A percentile compares a stretch with the other conserved stretches of the same genome.
These are phyloP conservation scores for Hypoxylon cercidicola DNA, from an alignment of 495 filamentous ascomycete genomes.

Conservation along the genomic window DNA sequence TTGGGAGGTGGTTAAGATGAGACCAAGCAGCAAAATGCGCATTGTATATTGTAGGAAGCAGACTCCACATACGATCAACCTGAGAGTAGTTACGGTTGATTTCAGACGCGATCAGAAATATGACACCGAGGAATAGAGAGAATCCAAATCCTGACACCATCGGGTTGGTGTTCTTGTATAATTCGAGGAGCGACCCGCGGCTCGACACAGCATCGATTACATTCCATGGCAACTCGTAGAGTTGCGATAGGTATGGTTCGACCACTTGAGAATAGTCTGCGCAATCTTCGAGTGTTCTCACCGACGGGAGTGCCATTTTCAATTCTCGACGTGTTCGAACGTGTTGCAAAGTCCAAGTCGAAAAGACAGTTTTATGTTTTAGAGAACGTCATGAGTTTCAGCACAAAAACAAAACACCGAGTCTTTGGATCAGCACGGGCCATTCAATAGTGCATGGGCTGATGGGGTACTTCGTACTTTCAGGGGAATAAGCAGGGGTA, in stretches of 20 bases:
- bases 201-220: conserved; percentile 67
- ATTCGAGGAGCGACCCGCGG: conserved; percentile 61
- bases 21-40: conserved; percentile 88
- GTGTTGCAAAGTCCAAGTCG: neutral
- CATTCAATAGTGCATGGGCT: neutral
- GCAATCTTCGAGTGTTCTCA: conserved; percentile 75
- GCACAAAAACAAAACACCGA: neutral
- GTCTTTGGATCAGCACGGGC: conserved; percentile 16
- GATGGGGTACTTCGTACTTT: too few relatives aligned
- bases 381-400: conserved; percentile 35
- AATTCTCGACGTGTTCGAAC: conserved; percentile 1
- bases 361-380: conserved; percentile 12
- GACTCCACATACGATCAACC: conserved; percentile 90
- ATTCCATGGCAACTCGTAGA: conserved; percentile 74
- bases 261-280: conserved; percentile 78
- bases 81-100: conserved; percentile 93
- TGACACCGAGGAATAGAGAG: conserved; percentile 69
- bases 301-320: conserved; percentile 72
- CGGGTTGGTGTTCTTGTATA: conserved; percentile 92
- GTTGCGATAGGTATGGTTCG: conserved; percentile 78
- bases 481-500: conserved; percentile 2
- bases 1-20: conserved; percentile 76
- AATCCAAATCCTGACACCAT: conserved; percentile 79
- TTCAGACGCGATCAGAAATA: conserved; percentile 80
- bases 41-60: conserved; percentile 88